These are phyloP conservation scores for Pleurotus salmoneostramineus DNA, from an alignment of 768 basidiomycete genomes.

Conservation along the genomic window DNA sequence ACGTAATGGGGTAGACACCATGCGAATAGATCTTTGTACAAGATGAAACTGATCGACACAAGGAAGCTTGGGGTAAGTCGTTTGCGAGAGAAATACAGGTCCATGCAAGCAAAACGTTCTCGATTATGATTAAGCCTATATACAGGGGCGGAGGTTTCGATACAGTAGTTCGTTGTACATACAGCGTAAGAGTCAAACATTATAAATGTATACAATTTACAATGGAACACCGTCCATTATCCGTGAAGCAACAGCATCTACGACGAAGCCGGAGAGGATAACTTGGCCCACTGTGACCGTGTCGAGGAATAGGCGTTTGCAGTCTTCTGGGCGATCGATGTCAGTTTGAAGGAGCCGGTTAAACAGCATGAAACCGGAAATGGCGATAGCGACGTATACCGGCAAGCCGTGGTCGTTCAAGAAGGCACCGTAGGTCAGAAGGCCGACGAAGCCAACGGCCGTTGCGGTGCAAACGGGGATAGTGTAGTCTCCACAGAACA, in stretches of 20 bases:
- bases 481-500: constrained; percentile 45
- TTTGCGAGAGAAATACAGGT: too few species aligned
- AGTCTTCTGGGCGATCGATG: constrained; percentile 22
- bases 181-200: neutral
- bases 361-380: constrained; percentile 17
- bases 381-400: constrained; percentile 22
- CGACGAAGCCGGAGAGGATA: constrained; percentile 20
- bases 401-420: constrained; percentile 37
- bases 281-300: constrained; percentile 23
- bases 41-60: too few species aligned
- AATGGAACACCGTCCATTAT: constrained; percentile 15
- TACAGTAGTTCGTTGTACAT: neutral
- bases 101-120: too few species aligned
- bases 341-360: constrained; percentile 17
- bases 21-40: too few species aligned
- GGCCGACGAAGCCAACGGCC: constrained; percentile 37
- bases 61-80: too few species aligned
- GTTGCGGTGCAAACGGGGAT: constrained; percentile 43
- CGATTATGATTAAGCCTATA: too few species aligned
- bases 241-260: constrained; percentile 18
- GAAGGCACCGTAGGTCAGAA: constrained; percentile 40
- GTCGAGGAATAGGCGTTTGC: constrained; percentile 20
- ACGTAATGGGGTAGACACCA: too few species aligned
- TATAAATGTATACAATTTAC: constrained; percentile 2
- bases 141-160: too few species aligned